Percentiles rank a stretch among this genome's conserved stretches.
These are phyloP conservation scores for Globisporangium cylindrosporum DNA, from an alignment of 352 stramenopile genomes.

Conservation along the genomic window DNA sequence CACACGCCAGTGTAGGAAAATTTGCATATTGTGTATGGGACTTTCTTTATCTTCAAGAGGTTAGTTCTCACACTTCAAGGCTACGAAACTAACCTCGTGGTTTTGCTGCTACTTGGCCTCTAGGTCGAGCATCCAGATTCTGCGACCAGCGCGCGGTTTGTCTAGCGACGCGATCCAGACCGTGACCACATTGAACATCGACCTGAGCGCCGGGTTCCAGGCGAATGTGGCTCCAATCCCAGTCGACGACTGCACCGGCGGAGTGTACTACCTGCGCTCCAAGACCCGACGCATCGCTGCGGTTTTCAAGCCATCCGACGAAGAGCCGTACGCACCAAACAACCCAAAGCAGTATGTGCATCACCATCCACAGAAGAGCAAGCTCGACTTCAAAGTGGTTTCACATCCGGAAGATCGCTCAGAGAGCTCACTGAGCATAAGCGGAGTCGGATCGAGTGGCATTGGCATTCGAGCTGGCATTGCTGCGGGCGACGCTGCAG, in stretches of 20 bases:
- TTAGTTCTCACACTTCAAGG: no score
- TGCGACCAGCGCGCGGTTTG: neutral
- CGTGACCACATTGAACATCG: constrained; percentile 23
- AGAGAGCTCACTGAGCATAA: neutral
- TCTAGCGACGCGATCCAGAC: constrained; percentile 4
- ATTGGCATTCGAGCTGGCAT: constrained; percentile 50
- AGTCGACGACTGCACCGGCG: constrained; percentile 60
- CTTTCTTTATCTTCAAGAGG: neutral
- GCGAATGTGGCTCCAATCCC: constrained; percentile 33
- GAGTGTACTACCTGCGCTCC: constrained; percentile 58
- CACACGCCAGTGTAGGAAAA: constrained; percentile 1
- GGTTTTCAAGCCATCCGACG: constrained; percentile 65
- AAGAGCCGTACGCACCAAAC: constrained; percentile 61
- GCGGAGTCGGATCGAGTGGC: neutral
- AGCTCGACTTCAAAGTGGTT: neutral
- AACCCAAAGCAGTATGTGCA: constrained; percentile 48
- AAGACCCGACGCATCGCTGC: constrained; percentile 40
- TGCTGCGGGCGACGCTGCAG: constrained; percentile 33
- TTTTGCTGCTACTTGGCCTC: neutral
- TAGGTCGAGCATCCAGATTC: neutral
- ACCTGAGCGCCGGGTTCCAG: constrained; percentile 35
- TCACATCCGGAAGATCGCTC: neutral
- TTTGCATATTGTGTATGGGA: neutral
- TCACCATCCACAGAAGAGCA: neutral
- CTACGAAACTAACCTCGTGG: neutral